A percentile compares a stretch with the other conserved stretches of the same genome.
phyloP scores from a whole-genome alignment of 495 filamentous ascomycete species.

The Parathielavia appendiculata region DNA sequence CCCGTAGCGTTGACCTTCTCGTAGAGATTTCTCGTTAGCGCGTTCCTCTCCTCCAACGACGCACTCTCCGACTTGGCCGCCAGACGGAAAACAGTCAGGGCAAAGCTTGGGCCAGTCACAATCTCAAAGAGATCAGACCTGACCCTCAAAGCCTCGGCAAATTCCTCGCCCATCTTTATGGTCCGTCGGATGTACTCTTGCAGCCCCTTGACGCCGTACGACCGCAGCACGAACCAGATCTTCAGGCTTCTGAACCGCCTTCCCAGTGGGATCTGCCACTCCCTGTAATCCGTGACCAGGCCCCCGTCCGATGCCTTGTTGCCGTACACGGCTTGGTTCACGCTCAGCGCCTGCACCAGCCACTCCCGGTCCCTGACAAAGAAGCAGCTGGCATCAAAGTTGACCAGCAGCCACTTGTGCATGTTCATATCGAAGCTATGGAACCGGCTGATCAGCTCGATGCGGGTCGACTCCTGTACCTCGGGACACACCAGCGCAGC shows the following conservation, averaged over 20 bases:
- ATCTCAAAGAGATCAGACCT: constrained; percentile 74
- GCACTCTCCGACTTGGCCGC: constrained; percentile 24
- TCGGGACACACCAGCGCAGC: constrained; percentile 76
- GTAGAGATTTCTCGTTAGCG: constrained; percentile 69
- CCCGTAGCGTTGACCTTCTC: constrained; percentile 69
- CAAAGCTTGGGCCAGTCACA: constrained; percentile 69
- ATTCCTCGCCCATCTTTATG: constrained; percentile 63
- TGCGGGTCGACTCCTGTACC: constrained; percentile 52
- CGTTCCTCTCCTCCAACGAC: constrained; percentile 49
- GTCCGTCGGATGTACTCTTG: constrained; percentile 64
- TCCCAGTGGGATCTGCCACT: constrained; percentile 96
- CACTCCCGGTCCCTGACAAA: constrained; percentile 70
- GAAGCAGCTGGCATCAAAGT: constrained; percentile 86
- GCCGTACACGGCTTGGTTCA: constrained; percentile 71
- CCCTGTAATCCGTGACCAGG: constrained; percentile 90
- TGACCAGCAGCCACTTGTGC: constrained; percentile 96
- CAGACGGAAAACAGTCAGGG: constrained; percentile 71
- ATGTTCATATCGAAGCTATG: constrained; percentile 93
- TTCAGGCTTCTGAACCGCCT: constrained; percentile 88
- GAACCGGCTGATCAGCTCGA: constrained; percentile 56
- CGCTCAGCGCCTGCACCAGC: constrained; percentile 71
- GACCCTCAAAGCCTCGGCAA: constrained; percentile 51
- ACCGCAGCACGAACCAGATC: constrained; percentile 93
- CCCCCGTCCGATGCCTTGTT: constrained; percentile 77
- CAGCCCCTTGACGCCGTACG: constrained; percentile 76